phyloP scores from a whole-genome alignment of 257 asterid species.

The Dorcoceras hygrometricum region DNA sequence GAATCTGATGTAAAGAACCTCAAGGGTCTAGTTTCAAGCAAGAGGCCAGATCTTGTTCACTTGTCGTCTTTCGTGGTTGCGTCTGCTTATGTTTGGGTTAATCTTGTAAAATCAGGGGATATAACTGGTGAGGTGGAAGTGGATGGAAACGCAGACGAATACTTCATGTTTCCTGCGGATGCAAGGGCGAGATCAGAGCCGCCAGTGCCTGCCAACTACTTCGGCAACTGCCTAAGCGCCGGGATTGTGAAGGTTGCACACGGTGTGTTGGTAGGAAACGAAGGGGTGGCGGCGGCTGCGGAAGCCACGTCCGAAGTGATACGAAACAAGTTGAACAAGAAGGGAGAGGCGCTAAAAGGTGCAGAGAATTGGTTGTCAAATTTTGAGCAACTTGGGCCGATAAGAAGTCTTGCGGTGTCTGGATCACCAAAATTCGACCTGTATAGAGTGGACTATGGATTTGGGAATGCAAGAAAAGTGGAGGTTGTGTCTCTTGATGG shows the following conservation, averaged over 20 bases:
- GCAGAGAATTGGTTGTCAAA: slow-evolving; percentile 15
- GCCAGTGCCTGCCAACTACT: slow-evolving; percentile 22
- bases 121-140: not conserved
- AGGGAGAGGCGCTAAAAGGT: slow-evolving; percentile 18
- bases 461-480: slow-evolving; percentile 40
- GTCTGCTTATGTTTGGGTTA: slow-evolving; percentile 27
- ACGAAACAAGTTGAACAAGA: slow-evolving; percentile 18
- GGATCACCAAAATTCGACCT: slow-evolving; percentile 53
- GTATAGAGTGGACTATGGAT: slow-evolving; percentile 44
- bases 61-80: slow-evolving; percentile 21
- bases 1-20: slow-evolving; percentile 3
- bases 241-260: not conserved
- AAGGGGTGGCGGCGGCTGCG: slow-evolving; percentile 21
- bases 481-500: slow-evolving; percentile 38
- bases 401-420: slow-evolving; percentile 15
- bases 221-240: slow-evolving; percentile 20
- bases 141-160: not conserved
- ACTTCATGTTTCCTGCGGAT: slow-evolving; percentile 17
- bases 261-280: slow-evolving; percentile 6
- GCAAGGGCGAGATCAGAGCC: slow-evolving; percentile 22
- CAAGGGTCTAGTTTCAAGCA: slow-evolving; percentile 17
- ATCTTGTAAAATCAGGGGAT: slow-evolving; percentile 23
- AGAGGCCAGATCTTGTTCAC: slow-evolving; percentile 7
- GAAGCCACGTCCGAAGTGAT: slow-evolving; percentile 26
- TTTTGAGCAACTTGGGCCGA: not conserved